phyloP scores from a whole-genome alignment of 768 basidiomycete species.

The Phaeolepiota aurea region DNA sequence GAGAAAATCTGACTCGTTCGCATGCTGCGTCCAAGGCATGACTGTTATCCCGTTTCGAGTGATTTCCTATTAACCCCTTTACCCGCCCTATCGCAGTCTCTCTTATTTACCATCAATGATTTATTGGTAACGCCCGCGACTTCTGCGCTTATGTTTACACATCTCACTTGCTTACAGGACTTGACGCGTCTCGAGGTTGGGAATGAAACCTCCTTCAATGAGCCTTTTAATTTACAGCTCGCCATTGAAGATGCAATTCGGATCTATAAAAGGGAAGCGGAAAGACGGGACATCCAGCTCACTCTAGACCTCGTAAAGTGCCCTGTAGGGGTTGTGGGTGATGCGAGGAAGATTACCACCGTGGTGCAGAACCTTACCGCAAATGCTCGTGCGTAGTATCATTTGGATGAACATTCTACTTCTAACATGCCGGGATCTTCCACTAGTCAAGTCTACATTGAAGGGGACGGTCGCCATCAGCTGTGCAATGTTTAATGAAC shows the following conservation, averaged over 20 bases:
- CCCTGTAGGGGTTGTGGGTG: constrained; percentile 60
- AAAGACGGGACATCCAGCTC: constrained; percentile 52
- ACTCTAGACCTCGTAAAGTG: constrained; percentile 42
- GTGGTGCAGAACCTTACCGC: constrained; percentile 74
- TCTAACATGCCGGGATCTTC: constrained; percentile 3
- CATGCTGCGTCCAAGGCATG: constrained; percentile 68
- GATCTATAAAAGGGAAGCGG: constrained; percentile 60
- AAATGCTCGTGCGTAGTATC: constrained; percentile 47
- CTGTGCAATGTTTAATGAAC: constrained; percentile 44
- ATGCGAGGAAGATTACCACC: constrained; percentile 64
- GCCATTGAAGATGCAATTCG: constrained; percentile 55
- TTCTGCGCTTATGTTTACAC: background rate
- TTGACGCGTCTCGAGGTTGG: constrained; percentile 72
- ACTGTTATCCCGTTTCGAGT: background rate
- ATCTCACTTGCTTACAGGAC: constrained; percentile 30
- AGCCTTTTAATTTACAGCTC: constrained; percentile 60
- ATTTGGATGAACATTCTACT: background rate
- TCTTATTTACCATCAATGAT: constrained; percentile 81
- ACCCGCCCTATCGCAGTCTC: constrained; percentile 45
- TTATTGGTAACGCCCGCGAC: constrained; percentile 40
- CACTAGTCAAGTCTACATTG: constrained; percentile 62
- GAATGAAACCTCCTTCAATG: constrained; percentile 65
- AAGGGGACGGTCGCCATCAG: constrained; percentile 52
- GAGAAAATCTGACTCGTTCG: constrained; percentile 63
- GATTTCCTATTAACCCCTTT: background rate